Evolutionary conservation across 495 filamentous ascomycete species (phyloP).

Genomic region (Tuber melanosporum): DNA sequence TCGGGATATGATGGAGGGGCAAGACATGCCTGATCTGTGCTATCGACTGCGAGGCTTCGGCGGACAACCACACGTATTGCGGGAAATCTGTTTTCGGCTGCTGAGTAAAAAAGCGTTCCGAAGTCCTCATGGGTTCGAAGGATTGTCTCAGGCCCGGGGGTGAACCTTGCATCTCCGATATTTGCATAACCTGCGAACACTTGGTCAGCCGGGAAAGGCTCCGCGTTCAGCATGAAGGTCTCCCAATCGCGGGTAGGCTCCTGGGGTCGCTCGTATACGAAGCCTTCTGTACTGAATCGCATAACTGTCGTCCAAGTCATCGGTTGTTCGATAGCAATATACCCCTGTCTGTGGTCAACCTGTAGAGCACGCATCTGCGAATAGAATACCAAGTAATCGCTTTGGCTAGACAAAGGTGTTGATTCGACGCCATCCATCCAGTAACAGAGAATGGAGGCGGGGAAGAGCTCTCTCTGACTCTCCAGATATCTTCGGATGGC

Average conservation of each 20-base stretch:
- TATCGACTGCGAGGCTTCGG: neutral
- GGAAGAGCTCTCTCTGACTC: neutral
- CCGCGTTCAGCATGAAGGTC: neutral
- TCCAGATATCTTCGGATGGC: neutral
- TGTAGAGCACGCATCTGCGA: neutral
- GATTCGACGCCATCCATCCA: neutral
- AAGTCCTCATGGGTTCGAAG: neutral
- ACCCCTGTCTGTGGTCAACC: neutral
- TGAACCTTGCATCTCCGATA: neutral
- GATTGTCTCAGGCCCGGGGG: neutral
- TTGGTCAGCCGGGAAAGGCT: neutral
- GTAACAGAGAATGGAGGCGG: neutral
- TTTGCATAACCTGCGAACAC: neutral
- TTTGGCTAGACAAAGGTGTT: neutral
- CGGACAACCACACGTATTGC: neutral
- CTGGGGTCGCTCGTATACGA: neutral
- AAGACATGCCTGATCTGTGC: neutral
- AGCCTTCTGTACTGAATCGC: neutral
- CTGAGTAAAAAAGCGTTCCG: neutral
- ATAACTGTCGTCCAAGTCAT: neutral
- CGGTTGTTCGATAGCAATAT: neutral
- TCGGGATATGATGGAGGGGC: neutral
- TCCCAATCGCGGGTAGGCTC: neutral
- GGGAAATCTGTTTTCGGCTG: neutral
- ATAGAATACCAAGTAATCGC: neutral